Percentiles rank a stretch among this genome's conserved stretches.
Evolutionary conservation across 2,329 filamentous ascomycete species (phyloP).

Genomic region (Fusarium luffae): DNA sequence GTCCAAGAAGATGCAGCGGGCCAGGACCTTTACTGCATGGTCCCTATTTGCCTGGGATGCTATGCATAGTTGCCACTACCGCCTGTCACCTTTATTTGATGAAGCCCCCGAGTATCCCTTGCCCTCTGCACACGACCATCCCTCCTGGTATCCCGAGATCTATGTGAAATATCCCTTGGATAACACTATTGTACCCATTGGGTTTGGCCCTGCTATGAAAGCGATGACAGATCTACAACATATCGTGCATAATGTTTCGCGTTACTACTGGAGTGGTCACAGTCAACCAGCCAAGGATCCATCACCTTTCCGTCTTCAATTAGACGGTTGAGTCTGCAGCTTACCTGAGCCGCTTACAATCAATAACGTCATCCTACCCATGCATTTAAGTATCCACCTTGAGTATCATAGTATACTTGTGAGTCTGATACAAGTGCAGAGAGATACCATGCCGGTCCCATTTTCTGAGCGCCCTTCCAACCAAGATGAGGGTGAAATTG

Average conservation of each 20-base stretch:
- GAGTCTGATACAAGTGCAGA: not conserved
- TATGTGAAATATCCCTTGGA: not conserved
- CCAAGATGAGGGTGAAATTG: not conserved
- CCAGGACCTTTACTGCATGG: not conserved
- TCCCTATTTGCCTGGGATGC: not conserved
- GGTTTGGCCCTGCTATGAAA: not conserved
- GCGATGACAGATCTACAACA: not conserved
- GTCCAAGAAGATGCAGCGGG: not conserved
- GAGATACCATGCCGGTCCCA: not conserved
- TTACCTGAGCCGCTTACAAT: not conserved
- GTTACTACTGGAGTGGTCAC: not conserved
- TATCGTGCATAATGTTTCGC: not conserved
- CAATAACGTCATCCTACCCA: not conserved
- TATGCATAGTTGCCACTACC: not conserved
- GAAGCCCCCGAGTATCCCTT: not conserved
- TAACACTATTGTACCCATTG: not conserved
- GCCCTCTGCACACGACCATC: not conserved
- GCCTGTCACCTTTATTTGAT: not conserved
- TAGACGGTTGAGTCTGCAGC: not conserved
- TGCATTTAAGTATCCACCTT: not conserved
- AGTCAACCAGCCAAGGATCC: not conserved
- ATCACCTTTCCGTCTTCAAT: not conserved
- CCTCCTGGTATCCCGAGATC: not conserved
- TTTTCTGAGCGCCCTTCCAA: too few species aligned
- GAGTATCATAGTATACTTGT: not conserved